These are phyloP conservation scores for Tylopilus sp. DNA, from an alignment of 768 basidiomycete species.

Conservation along the genomic window DNA sequence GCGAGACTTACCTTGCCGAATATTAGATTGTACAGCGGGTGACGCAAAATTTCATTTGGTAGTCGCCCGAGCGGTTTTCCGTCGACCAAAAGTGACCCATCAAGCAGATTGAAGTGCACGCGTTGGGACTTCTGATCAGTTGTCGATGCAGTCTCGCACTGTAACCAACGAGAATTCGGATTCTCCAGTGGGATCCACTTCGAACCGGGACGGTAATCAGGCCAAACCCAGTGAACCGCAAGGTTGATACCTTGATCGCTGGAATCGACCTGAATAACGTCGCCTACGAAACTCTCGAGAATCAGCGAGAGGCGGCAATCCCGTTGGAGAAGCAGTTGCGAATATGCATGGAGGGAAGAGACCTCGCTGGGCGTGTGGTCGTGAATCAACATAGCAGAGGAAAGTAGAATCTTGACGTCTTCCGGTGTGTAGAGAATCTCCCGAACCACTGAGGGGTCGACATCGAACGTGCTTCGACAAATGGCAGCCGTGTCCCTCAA, in stretches of 20 bases:
- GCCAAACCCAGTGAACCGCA: constrained; percentile 23
- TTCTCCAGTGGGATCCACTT: constrained; percentile 14
- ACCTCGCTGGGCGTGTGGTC: constrained; percentile 20
- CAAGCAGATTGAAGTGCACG: constrained; percentile 23
- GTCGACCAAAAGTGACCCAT: constrained; percentile 27
- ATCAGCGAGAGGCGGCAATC: constrained; percentile 28
- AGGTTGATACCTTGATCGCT: constrained; percentile 12
- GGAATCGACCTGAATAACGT: not conserved
- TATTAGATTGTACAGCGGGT: constrained; percentile 18
- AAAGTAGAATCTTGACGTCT: constrained; percentile 21
- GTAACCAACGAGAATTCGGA: constrained; percentile 23
- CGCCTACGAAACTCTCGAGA: constrained; percentile 15
- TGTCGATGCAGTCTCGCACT: constrained; percentile 12
- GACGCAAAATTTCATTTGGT: constrained; percentile 17
- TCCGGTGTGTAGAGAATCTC: constrained; percentile 12
- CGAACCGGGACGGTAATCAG: constrained; percentile 20
- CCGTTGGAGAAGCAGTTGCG: constrained; percentile 23
- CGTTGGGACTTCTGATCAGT: constrained; percentile 13
- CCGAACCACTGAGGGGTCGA: constrained; percentile 6
- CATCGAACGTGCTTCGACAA: constrained; percentile 36
- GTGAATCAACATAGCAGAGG: constrained; percentile 24
- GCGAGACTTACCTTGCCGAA: constrained; percentile 19
- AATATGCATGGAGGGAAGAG: constrained; percentile 2
- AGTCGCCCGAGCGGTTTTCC: constrained; percentile 25
- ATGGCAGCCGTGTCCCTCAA: constrained; percentile 37